phyloP scores from a whole-genome alignment of 148 eudicot genomes.

The Arbutus unedo region DNA sequence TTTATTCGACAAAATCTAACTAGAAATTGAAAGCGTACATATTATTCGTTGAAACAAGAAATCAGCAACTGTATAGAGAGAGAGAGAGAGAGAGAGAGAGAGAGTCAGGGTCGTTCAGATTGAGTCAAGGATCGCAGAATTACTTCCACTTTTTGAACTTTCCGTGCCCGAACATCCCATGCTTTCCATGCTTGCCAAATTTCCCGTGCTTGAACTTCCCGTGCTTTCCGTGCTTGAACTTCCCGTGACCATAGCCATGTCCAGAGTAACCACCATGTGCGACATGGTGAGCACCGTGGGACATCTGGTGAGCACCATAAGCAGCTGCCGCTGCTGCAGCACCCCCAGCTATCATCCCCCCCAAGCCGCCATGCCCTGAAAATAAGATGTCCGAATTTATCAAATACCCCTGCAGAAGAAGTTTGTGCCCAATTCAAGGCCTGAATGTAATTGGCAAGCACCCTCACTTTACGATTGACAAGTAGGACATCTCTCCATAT shows the following conservation, averaged over 20 bases:
- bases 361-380: conserved; percentile 34
- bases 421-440: neutral
- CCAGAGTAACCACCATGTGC: conserved; percentile 22
- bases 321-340: conserved; percentile 66
- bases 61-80: neutral
- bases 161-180: conserved; percentile 16
- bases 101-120: neutral
- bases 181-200: conserved; percentile 17
- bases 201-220: conserved; percentile 23
- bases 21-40: neutral
- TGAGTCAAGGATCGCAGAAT: conserved; percentile 10
- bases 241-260: conserved; percentile 16
- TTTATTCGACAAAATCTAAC: neutral
- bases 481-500: too few species aligned
- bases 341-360: conserved; percentile 58
- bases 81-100: neutral
- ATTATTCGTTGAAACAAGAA: neutral
- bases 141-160: conserved; percentile 71
- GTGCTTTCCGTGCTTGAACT: conserved; percentile 20
- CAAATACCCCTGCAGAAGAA: neutral
- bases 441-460: neutral
- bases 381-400: neutral
- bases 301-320: conserved; percentile 44
- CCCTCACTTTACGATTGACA: too few species aligned
- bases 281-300: conserved; percentile 29